These are phyloP conservation scores for Lenwebbia sp. DNA, from an alignment of 345 rosid species.

Conservation along the genomic window DNA sequence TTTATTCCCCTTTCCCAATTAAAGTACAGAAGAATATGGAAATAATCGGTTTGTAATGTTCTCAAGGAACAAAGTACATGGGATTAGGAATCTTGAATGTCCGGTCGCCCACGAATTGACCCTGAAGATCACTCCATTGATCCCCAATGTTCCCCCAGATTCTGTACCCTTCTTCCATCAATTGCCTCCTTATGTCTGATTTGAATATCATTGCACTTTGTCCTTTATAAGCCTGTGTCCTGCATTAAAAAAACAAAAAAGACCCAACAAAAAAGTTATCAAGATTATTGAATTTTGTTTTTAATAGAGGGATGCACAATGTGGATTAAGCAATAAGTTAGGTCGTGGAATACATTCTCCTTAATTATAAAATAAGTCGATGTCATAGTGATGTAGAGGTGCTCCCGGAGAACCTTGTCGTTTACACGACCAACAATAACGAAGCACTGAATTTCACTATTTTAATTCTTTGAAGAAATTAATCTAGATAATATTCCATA, in stretches of 20 bases:
- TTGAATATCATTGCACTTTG: neutral
- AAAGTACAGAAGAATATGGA: neutral
- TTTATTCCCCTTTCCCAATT: neutral
- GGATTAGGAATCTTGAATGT: slow-evolving; percentile 13
- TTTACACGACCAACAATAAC: neutral
- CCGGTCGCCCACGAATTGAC: slow-evolving; percentile 5
- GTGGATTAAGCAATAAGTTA: neutral
- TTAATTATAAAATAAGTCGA: neutral
- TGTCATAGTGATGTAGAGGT: neutral
- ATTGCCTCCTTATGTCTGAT: slow-evolving; percentile 4
- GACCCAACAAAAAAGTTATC: neutral
- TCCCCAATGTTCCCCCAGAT: slow-evolving; percentile 14
- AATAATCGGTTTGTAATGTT: neutral
- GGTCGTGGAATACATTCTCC: neutral
- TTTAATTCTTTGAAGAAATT: neutral
- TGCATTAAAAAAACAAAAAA: neutral
- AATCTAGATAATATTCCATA: neutral
- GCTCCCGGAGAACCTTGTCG: neutral
- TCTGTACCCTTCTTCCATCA: slow-evolving; percentile 7
- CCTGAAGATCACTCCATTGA: slow-evolving; percentile 14
- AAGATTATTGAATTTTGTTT: neutral
- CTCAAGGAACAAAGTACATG: slow-evolving; percentile 7
- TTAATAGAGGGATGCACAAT: neutral
- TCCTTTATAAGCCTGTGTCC: neutral
- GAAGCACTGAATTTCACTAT: neutral